Evolutionary conservation across 2,329 filamentous ascomycete genomes (phyloP).

Genomic region (Monilinia vaccinii-corymbosi): DNA sequence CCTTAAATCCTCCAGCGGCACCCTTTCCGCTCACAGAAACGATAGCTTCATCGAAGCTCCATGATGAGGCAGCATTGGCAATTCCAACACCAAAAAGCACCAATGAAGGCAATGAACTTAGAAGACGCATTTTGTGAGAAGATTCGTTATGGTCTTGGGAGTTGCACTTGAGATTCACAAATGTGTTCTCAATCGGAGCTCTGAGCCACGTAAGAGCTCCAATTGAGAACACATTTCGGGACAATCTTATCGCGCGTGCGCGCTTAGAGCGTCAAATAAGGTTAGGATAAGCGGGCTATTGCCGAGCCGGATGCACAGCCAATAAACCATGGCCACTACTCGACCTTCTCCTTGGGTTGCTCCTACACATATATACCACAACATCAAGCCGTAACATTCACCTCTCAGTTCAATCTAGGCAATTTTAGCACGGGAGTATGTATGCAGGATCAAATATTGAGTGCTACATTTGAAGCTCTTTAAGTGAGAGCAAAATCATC

Average conservation of each 20-base stretch:
- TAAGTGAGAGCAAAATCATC: background rate
- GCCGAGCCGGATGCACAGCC: background rate
- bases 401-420: background rate
- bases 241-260: conserved; percentile 3
- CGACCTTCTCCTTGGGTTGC: background rate
- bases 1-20: conserved; percentile 43
- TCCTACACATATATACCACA: background rate
- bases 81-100: conserved; percentile 35
- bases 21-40: conserved; percentile 55
- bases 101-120: conserved; percentile 34
- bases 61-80: conserved; percentile 41
- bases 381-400: background rate
- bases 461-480: background rate
- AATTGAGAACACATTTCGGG: conserved; percentile 10
- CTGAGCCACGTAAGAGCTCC: conserved; percentile 11
- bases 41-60: conserved; percentile 66
- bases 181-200: too few species aligned
- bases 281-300: background rate
- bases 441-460: background rate
- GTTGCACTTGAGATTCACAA: conserved; percentile 2
- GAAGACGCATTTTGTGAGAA: conserved; percentile 32
- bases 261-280: background rate
- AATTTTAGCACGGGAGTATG: background rate
- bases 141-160: background rate
- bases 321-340: too few species aligned